Evolutionary conservation across 352 stramenopile species (phyloP).

Genomic region (Bremia lactucae): DNA sequence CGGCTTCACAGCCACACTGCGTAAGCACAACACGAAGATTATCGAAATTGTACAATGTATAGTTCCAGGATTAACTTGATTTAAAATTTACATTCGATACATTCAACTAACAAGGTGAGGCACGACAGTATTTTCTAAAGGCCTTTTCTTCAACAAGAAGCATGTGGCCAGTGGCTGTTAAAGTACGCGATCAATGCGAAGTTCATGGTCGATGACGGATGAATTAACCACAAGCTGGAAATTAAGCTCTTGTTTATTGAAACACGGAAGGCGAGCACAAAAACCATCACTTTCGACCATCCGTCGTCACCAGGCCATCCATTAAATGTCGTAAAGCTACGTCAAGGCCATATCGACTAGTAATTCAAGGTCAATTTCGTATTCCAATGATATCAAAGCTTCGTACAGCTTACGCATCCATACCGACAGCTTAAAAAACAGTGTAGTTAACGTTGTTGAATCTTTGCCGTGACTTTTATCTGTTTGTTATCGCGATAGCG

Average conservation of each 20-base stretch:
- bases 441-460: slow-evolving; percentile 99
- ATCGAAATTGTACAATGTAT: slow-evolving; percentile 99
- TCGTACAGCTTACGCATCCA: slow-evolving; percentile 99
- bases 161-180: slow-evolving; percentile 97
- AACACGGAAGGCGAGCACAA: slow-evolving; percentile 92
- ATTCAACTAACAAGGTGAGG: slow-evolving; percentile 99
- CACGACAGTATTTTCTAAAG: slow-evolving; percentile 98
- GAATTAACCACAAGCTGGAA: slow-evolving; percentile 99
- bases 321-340: slow-evolving; percentile 98
- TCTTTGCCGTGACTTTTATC: slow-evolving; percentile 88
- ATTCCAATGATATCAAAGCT: slow-evolving; percentile 92
- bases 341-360: slow-evolving; percentile 96
- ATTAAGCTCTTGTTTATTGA: slow-evolving; percentile 99
- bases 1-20: slow-evolving; percentile 93
- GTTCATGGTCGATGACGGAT: slow-evolving; percentile 98
- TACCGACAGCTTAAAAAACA: slow-evolving; percentile 96
- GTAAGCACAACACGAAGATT: slow-evolving; percentile 97
- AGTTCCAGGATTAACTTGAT: slow-evolving; percentile 99
- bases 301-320: slow-evolving; percentile 94
- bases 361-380: slow-evolving; percentile 91
- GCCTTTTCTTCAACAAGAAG: slow-evolving; percentile 97
- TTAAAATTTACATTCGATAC: slow-evolving; percentile 99
- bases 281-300: slow-evolving; percentile 97
- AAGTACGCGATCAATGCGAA: slow-evolving; percentile 97
- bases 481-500: slow-evolving; percentile 94